These are phyloP conservation scores for Apophysomyces elegans DNA, from an alignment of 371 early-diverging fungal genomes.

Conservation along the genomic window DNA sequence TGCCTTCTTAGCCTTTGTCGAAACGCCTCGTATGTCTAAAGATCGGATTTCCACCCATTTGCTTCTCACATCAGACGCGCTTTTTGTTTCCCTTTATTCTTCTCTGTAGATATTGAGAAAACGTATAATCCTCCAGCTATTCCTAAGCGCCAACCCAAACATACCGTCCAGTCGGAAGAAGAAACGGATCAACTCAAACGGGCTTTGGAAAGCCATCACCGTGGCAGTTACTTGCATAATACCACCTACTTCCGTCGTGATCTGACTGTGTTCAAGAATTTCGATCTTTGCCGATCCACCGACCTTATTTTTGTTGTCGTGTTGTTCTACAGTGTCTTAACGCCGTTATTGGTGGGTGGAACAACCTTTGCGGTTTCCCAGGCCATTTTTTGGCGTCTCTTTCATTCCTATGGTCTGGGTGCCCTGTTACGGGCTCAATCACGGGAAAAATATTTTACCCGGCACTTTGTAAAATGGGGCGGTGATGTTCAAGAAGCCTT, in stretches of 20 bases:
- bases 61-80: too few species aligned
- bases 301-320: constrained; percentile 82
- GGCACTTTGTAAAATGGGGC: constrained; percentile 93
- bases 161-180: constrained; percentile 17
- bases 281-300: constrained; percentile 84
- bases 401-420: constrained; percentile 85
- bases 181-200: constrained; percentile 18
- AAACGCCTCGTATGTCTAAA: constrained; percentile 81
- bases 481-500: constrained; percentile 87
- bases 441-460: constrained; percentile 78
- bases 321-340: constrained; percentile 72
- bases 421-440: constrained; percentile 79
- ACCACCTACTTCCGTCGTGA: constrained; percentile 79
- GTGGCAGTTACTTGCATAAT: constrained; percentile 26
- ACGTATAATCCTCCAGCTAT: constrained; percentile 80
- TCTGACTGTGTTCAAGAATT: constrained; percentile 86
- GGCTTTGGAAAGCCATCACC: not conserved
- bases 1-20: constrained; percentile 88
- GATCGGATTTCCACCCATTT: too few species aligned
- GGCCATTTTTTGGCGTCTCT: constrained; percentile 85
- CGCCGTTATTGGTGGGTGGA: constrained; percentile 63
- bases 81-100: too few species aligned
- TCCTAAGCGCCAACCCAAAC: constrained; percentile 32
- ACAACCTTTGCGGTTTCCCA: constrained; percentile 60
- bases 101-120: constrained; percentile 79